phyloP scores from a whole-genome alignment of 2,329 filamentous ascomycete genomes.

The Neurospora crassa region DNA sequence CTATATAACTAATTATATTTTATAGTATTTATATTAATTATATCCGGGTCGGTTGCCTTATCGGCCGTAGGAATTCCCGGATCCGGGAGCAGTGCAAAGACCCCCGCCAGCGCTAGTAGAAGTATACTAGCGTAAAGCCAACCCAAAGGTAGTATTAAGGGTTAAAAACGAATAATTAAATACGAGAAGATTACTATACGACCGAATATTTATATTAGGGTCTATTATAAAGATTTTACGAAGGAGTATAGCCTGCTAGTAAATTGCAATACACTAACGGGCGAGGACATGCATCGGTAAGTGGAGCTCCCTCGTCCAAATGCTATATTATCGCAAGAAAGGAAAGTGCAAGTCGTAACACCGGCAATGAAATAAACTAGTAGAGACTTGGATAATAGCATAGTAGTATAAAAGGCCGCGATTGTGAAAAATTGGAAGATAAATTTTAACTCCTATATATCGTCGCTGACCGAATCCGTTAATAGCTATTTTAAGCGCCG shows the following conservation, averaged over 20 bases:
- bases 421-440: not conserved
- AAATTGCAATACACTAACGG: not conserved
- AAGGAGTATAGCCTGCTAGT: not conserved
- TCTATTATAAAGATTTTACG: not conserved
- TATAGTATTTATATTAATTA: not conserved
- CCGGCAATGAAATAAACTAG: too few relatives aligned
- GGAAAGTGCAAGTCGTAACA: not conserved
- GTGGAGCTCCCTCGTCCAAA: too few relatives aligned
- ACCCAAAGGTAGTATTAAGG: not conserved
- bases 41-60: not conserved
- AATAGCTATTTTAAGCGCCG: not conserved
- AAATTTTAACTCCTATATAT: not conserved
- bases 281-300: not conserved
- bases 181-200: not conserved
- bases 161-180: not conserved
- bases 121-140: not conserved
- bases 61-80: not conserved
- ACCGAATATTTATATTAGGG: not conserved
- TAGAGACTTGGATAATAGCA: not conserved
- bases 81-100: not conserved
- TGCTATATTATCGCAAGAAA: not conserved
- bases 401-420: not conserved
- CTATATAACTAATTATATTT: not conserved
- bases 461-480: not conserved
- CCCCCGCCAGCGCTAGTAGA: too few relatives aligned